A percentile compares a stretch with the other conserved stretches of the same genome.
Conservation (phyloP, 257 asterid genomes). For the Solanum pinnatisectum region DNA sequence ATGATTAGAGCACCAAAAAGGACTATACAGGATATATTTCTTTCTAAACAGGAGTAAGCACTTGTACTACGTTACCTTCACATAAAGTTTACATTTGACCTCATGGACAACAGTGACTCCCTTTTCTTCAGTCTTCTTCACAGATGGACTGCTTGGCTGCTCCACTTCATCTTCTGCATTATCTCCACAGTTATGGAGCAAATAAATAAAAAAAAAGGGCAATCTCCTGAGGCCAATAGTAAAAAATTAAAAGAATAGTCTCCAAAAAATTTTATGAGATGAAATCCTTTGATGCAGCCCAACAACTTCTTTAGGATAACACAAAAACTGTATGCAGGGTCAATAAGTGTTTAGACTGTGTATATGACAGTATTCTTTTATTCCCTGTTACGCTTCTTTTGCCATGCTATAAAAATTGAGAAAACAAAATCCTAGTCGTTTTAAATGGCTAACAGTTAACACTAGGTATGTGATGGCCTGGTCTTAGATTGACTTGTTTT, state of each 20-base stretch:
- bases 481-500: background rate
- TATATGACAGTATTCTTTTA: background rate
- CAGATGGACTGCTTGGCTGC: conserved; percentile 94
- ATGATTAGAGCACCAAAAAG: background rate
- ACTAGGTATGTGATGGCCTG: background rate
- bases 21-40: background rate
- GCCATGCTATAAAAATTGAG: background rate
- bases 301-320: background rate
- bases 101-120: conserved; percentile 73
- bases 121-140: conserved; percentile 71
- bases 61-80: conserved; percentile 42
- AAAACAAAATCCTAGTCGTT: background rate
- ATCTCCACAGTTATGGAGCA: background rate
- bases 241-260: background rate
- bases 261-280: background rate
- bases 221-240: background rate
- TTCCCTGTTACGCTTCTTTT: background rate
- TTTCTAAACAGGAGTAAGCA: background rate
- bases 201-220: background rate
- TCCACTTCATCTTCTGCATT: conserved; percentile 65
- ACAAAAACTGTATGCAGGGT: background rate
- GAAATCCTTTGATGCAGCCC: background rate
- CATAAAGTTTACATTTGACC: conserved; percentile 88
- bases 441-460: background rate
- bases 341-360: background rate